phyloP scores from a whole-genome alignment of 1,284 basidiomycete species.

The Naganishia sp. region DNA sequence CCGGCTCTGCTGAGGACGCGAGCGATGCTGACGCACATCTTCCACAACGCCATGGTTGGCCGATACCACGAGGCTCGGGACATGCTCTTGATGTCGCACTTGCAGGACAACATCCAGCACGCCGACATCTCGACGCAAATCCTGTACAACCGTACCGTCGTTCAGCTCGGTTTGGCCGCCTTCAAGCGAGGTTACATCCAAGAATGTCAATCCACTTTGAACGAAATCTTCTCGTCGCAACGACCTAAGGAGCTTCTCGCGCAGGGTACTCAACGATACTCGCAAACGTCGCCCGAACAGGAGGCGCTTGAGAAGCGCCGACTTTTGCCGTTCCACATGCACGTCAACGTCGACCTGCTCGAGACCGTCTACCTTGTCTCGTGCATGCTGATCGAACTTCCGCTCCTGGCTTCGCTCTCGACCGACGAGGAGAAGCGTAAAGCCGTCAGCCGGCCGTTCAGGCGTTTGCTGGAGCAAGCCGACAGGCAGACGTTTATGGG shows the following conservation, averaged over 20 bases:
- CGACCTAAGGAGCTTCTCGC: constrained; percentile 96
- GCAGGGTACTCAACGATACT: constrained; percentile 91
- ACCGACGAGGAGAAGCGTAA: constrained; percentile 90
- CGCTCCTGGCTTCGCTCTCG: constrained; percentile 88
- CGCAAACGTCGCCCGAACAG: constrained; percentile 81
- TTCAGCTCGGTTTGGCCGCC: constrained; percentile 94
- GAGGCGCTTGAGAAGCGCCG: constrained; percentile 94
- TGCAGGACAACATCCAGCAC: constrained; percentile 93
- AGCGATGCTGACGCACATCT: constrained; percentile 97
- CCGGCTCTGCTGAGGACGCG: constrained; percentile 90
- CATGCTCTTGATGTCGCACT: constrained; percentile 97
- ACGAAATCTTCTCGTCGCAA: constrained; percentile 94
- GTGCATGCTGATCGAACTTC: constrained; percentile 98
- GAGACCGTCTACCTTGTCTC: constrained; percentile 97
- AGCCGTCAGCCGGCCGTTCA: constrained; percentile 91
- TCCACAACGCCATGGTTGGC: constrained; percentile 93
- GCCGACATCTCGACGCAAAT: constrained; percentile 98
- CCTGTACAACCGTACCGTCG: constrained; percentile 94
- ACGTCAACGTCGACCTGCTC: constrained; percentile 97
- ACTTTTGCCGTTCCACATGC: constrained; percentile 99
- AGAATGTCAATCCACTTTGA: constrained; percentile 87
- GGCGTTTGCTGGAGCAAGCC: constrained; percentile 91
- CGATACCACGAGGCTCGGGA: constrained; percentile 97
- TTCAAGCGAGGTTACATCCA: constrained; percentile 94
- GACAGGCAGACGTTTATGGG: constrained; percentile 98